These are phyloP conservation scores for Fusarium odoratissimum DNA, from an alignment of 2,329 filamentous ascomycete genomes.

Conservation along the genomic window DNA sequence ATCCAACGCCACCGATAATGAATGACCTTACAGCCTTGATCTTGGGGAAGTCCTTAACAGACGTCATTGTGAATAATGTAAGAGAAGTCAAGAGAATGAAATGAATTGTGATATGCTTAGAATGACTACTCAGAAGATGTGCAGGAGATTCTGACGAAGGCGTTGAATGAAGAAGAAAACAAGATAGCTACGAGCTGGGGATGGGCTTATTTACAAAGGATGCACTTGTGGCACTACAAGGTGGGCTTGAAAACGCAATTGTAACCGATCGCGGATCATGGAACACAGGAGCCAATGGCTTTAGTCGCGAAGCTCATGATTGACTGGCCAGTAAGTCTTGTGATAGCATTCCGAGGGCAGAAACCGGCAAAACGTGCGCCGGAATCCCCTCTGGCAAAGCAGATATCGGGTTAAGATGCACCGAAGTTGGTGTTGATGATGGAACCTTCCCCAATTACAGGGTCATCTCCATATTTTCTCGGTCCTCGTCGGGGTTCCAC, in stretches of 20 bases:
- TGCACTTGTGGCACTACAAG: slow-evolving; percentile 18
- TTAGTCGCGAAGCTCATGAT: slow-evolving; percentile 8
- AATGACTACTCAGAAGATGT: neutral
- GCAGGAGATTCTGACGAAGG: neutral
- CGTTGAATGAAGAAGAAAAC: slow-evolving; percentile 4
- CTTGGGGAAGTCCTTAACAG: slow-evolving; percentile 72
- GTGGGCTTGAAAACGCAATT: slow-evolving; percentile 27
- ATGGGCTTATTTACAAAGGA: slow-evolving; percentile 36
- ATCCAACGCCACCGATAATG: slow-evolving; percentile 63
- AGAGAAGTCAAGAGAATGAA: neutral
- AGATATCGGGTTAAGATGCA: slow-evolving; percentile 35
- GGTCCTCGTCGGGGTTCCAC: slow-evolving; percentile 32
- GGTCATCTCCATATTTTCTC: slow-evolving; percentile 35
- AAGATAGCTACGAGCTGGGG: slow-evolving; percentile 15
- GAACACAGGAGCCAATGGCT: neutral
- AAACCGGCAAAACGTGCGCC: slow-evolving; percentile 27
- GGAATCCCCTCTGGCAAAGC: slow-evolving; percentile 27
- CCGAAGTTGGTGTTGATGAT: slow-evolving; percentile 35
- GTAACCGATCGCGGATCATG: slow-evolving; percentile 23
- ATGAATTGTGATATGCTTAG: neutral
- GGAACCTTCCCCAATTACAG: slow-evolving; percentile 29
- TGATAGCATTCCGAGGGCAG: slow-evolving; percentile 20
- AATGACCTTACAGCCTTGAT: slow-evolving; percentile 82
- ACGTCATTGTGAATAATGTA: slow-evolving; percentile 54
- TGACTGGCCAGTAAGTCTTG: slow-evolving; percentile 27